Evolutionary conservation across 306 rosid species (phyloP), one percentile per base, ranked within the genome.

Genomic region (Trifolium subterraneum): DNA sequence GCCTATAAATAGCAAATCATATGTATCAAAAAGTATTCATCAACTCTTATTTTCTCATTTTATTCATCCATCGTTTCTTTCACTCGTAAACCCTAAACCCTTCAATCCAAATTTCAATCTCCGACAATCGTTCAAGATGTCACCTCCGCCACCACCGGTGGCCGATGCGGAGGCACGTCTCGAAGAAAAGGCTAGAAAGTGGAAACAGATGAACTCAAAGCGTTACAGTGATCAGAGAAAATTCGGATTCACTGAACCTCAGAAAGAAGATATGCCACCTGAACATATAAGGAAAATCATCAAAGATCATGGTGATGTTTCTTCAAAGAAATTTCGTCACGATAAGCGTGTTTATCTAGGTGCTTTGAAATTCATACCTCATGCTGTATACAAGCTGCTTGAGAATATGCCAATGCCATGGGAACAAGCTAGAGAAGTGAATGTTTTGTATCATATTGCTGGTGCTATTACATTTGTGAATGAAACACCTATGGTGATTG

Each of bases 321-420:
- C 98, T 71, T 93, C 97, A 8, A 93, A 91, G 86, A 91, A 93
- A 65, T 93, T 84, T 64, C 98, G 97, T 25, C 96, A 89, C 52
- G 98, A 91, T 77, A 93, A 93, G 64, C 93, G 98, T 50, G 98
- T 93, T 41, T 93, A 91, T 85, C 97, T 93, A 9, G 98, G 98
- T 50, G 98, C 98, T 7, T 96, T 93, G 33, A 93, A 93, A 70
- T 93, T 93, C 71, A 86, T 91, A 51, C 98, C 97, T 0, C 98
- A 93, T 81, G 98, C 97, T 31, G 97, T 93, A 74, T 93, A 93
- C 79, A 93, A 93, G 84, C 93, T 93, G 7, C 84, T 93, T 18
- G 98, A 93, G 83, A 93, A 93, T 22, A 93, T 93, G 98, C 98
- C 98, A 5, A 93, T 93, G 98, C 97, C 98, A 6, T 93, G 98